These are phyloP conservation scores for Citrus maxima DNA, from an alignment of 345 rosid genomes.

Conservation along the genomic window DNA sequence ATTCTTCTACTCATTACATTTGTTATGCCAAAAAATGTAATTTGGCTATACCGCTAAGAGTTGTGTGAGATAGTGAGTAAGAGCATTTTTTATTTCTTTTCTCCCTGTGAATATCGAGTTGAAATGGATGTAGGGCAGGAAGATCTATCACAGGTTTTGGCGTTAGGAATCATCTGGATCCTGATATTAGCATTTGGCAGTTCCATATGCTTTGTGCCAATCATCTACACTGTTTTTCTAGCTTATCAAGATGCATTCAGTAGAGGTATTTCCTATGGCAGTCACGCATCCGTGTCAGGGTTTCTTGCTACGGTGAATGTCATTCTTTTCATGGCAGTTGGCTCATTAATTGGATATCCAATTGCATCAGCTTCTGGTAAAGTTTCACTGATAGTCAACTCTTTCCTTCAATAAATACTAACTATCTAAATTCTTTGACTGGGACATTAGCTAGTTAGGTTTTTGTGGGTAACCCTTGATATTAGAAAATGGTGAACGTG, in stretches of 20 bases:
- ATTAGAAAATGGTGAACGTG: neutral
- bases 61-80: conserved; percentile 1
- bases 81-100: conserved; percentile 9
- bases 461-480: neutral
- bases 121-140: conserved; percentile 95
- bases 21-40: neutral
- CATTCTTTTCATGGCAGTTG: conserved; percentile 59
- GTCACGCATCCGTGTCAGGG: conserved; percentile 43
- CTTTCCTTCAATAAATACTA: neutral
- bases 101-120: conserved; percentile 53
- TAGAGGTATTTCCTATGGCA: conserved; percentile 33
- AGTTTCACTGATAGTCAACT: neutral
- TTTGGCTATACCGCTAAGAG: neutral
- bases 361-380: conserved; percentile 81
- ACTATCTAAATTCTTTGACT: neutral
- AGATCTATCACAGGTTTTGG: conserved; percentile 82
- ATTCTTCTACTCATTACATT: conserved; percentile 16
- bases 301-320: conserved; percentile 52
- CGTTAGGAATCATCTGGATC: conserved; percentile 85
- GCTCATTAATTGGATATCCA: conserved; percentile 69
- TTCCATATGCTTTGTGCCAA: conserved; percentile 53
- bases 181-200: conserved; percentile 70
- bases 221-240: conserved; percentile 50
- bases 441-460: neutral
- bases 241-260: conserved; percentile 55